Percentiles rank a stretch among this genome's conserved stretches.
phyloP scores from a whole-genome alignment of 2,329 filamentous ascomycete species.

The Aspergillus fischeri region DNA sequence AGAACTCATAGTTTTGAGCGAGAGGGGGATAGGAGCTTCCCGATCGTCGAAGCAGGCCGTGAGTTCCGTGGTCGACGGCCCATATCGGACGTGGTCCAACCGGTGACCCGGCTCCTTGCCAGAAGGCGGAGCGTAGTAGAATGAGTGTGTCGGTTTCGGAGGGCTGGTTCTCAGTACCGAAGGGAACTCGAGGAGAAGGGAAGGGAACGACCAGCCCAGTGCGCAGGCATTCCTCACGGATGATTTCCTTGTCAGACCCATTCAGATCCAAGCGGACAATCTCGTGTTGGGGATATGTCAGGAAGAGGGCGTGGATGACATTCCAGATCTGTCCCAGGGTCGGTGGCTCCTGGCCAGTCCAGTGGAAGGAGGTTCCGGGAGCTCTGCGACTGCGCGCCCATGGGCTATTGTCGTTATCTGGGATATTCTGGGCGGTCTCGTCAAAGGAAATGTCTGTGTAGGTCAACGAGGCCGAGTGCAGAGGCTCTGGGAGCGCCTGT shows the following conservation, averaged over 20 bases:
- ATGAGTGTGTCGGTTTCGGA: conserved; percentile 35
- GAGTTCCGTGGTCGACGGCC: conserved; percentile 46
- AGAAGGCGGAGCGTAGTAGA: conserved; percentile 56
- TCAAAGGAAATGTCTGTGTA: conserved; percentile 34
- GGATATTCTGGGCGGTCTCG: conserved; percentile 22
- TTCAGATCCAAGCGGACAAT: conserved; percentile 30
- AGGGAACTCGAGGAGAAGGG: conserved; percentile 16
- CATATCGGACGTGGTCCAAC: conserved; percentile 62
- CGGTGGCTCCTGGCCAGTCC: conserved; percentile 26
- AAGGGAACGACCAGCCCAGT: conserved; percentile 26
- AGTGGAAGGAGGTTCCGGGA: conserved; percentile 29
- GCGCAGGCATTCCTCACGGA: conserved; percentile 39
- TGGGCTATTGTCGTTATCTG: conserved; percentile 33
- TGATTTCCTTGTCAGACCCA: conserved; percentile 33
- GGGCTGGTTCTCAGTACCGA: conserved; percentile 17
- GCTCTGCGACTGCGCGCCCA: conserved; percentile 35
- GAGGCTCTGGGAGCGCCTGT: conserved; percentile 30
- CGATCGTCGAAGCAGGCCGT: conserved; percentile 22
- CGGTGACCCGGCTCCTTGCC: conserved; percentile 66
- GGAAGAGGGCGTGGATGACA: conserved; percentile 33
- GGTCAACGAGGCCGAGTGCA: conserved; percentile 37
- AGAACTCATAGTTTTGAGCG: conserved; percentile 26
- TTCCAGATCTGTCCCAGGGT: conserved; percentile 39
- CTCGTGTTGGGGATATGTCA: conserved; percentile 30
- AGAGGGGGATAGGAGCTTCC: conserved; percentile 34